phyloP scores from a whole-genome alignment of 495 filamentous ascomycete genomes.

The Venustampulla echinocandica region DNA sequence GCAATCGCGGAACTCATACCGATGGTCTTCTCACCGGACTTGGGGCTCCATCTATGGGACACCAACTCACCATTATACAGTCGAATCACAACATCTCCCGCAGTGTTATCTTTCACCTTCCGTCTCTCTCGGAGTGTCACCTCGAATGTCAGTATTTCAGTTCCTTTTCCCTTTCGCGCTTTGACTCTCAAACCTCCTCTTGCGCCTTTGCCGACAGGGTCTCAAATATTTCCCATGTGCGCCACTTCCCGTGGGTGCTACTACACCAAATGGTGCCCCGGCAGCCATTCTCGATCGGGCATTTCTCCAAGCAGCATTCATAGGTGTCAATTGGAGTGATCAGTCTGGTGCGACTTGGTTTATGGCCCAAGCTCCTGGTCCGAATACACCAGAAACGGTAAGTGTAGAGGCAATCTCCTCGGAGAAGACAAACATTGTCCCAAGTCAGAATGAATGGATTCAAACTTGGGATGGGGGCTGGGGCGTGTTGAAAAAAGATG shows the following conservation, averaged over 20 bases:
- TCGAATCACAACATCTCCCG: slow-evolving; percentile 27
- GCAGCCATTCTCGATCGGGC: slow-evolving; percentile 44
- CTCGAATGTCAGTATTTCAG: slow-evolving; percentile 37
- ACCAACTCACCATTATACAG: slow-evolving; percentile 24
- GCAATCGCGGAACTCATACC: slow-evolving; percentile 34
- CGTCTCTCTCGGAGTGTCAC: slow-evolving; percentile 16
- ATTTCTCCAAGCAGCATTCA: slow-evolving; percentile 49
- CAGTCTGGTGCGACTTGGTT: slow-evolving; percentile 27
- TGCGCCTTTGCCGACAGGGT: slow-evolving; percentile 27
- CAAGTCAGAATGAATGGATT: slow-evolving; percentile 27
- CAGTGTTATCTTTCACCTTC: slow-evolving; percentile 39
- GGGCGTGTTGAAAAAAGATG: slow-evolving; percentile 16
- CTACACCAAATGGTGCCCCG: too few relatives aligned
- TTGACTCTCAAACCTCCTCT: slow-evolving; percentile 38
- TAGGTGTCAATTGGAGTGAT: slow-evolving; percentile 40
- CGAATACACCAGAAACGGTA: slow-evolving; percentile 22
- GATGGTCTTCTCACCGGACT: slow-evolving; percentile 25
- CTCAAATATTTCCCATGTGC: too few relatives aligned
- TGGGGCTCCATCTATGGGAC: slow-evolving; percentile 38
- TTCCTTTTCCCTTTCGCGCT: slow-evolving; percentile 39
- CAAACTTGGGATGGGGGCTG: slow-evolving; percentile 32
- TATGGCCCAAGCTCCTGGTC: slow-evolving; percentile 43
- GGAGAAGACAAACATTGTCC: slow-evolving; percentile 19
- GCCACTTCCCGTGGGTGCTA: too few relatives aligned
- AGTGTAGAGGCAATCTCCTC: slow-evolving; percentile 16